Conservation (phyloP, 2,329 filamentous ascomycete genomes). For the Aspergillus sp. region DNA sequence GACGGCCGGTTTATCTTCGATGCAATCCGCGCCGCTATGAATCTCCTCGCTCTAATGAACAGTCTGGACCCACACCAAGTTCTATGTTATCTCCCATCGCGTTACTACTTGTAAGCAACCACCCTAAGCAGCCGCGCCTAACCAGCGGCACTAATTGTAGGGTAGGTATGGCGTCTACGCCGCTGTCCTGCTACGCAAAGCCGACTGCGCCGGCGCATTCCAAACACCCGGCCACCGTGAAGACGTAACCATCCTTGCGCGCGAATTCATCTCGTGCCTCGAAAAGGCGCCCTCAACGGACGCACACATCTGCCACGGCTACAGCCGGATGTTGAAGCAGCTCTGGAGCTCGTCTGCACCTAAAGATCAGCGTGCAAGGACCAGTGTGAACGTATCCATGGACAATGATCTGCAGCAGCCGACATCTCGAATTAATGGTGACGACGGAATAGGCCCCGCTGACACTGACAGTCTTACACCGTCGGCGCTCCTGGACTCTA, state of each 20-base stretch:
- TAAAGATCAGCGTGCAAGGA: no score
- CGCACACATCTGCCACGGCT: neutral
- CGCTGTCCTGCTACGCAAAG: neutral
- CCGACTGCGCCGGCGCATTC: neutral
- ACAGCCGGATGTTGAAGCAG: neutral
- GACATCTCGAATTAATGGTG: no score
- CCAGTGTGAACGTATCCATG: no score
- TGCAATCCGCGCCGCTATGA: neutral
- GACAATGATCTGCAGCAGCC: no score
- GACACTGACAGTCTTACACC: no score
- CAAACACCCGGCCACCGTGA: neutral
- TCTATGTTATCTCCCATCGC: neutral
- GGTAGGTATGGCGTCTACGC: neutral
- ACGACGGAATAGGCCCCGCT: no score
- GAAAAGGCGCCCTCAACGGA: neutral
- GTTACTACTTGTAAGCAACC: neutral
- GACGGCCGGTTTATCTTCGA: neutral
- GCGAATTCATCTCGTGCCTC: neutral
- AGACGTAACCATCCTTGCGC: neutral
- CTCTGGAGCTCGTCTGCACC: no score
- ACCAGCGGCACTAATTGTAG: no score
- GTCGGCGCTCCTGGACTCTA: no score
- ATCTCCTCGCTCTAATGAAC: neutral
- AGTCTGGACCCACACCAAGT: neutral
- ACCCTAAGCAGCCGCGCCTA: neutral